A percentile compares a stretch with the other conserved stretches of the same genome.
These are phyloP conservation scores for Capronia epimyces DNA, from an alignment of 2,329 filamentous ascomycete species.

Conservation along the genomic window DNA sequence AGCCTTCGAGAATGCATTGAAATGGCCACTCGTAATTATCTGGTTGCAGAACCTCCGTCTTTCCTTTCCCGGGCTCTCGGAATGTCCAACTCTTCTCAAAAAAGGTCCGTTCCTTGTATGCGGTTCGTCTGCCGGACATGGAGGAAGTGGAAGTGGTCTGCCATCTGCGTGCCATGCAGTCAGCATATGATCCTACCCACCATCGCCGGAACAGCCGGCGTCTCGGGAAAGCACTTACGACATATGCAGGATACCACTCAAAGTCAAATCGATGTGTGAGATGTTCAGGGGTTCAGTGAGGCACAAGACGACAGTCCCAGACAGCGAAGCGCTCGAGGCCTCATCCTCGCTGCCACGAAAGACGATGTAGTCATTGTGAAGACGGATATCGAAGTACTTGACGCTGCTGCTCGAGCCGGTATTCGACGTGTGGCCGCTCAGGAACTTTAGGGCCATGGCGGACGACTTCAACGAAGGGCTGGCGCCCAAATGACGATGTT, in stretches of 20 bases:
- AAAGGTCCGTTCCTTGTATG: conserved; percentile 45
- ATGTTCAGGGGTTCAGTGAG: conserved; percentile 63
- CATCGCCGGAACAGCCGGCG: conserved; percentile 5
- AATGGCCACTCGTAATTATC: conserved; percentile 85
- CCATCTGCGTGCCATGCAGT: conserved; percentile 21
- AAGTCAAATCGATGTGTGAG: conserved; percentile 66
- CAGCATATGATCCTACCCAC: conserved; percentile 11
- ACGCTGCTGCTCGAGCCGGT: conserved; percentile 38
- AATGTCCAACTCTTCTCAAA: conserved; percentile 70
- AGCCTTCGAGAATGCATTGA: conserved; percentile 64
- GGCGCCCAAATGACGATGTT: conserved; percentile 20
- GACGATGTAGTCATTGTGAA: conserved; percentile 73
- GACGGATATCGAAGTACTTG: conserved; percentile 51
- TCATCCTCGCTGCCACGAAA: conserved; percentile 71
- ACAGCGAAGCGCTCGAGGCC: conserved; percentile 67
- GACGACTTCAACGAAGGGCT: conserved; percentile 13
- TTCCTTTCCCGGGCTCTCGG: conserved; percentile 47
- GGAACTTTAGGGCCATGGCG: conserved; percentile 44
- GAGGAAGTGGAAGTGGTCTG: conserved; percentile 31
- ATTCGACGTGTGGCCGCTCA: conserved; percentile 36
- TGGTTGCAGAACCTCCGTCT: conserved; percentile 55
- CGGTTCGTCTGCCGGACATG: conserved; percentile 26
- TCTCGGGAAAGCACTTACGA: conserved; percentile 49
- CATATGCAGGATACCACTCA: conserved; percentile 64
- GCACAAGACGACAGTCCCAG: conserved; percentile 68